Evolutionary conservation across 2,329 filamentous ascomycete genomes (phyloP).

Genomic region (Aspergillus proliferans): DNA sequence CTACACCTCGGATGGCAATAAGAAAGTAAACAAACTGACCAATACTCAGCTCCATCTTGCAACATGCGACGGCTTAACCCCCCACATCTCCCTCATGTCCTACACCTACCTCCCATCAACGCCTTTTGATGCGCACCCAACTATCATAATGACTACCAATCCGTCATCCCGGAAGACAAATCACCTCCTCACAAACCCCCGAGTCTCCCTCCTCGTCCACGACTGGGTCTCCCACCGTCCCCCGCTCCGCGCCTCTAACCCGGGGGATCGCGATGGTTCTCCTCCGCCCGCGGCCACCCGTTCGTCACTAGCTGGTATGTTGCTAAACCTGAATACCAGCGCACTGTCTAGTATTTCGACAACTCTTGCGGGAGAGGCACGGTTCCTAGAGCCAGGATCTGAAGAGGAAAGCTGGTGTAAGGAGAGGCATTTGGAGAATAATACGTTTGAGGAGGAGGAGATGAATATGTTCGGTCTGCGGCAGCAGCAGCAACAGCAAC

Average conservation of each 20-base stretch:
- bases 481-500: conserved; percentile 10
- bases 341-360: conserved; percentile 83
- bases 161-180: conserved; percentile 63
- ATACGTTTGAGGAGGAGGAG: conserved; percentile 66
- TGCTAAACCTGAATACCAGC: conserved; percentile 86
- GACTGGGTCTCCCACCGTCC: conserved; percentile 96
- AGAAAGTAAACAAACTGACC: neutral
- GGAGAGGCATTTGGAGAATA: conserved; percentile 79
- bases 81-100: conserved; percentile 96
- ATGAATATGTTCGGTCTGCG: conserved; percentile 38
- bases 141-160: conserved; percentile 90
- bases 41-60: conserved; percentile 77
- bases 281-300: conserved; percentile 57
- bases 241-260: conserved; percentile 57
- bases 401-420: conserved; percentile 82
- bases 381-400: conserved; percentile 64
- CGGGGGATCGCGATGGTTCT: conserved; percentile 54
- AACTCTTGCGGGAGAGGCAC: conserved; percentile 84
- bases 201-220: conserved; percentile 90
- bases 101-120: conserved; percentile 90
- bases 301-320: conserved; percentile 71
- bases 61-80: conserved; percentile 74
- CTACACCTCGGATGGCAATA: neutral
- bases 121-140: conserved; percentile 62
- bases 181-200: conserved; percentile 77